Conservation (phyloP, 257 asterid genomes). For the Craterostigma plantagineum region DNA sequence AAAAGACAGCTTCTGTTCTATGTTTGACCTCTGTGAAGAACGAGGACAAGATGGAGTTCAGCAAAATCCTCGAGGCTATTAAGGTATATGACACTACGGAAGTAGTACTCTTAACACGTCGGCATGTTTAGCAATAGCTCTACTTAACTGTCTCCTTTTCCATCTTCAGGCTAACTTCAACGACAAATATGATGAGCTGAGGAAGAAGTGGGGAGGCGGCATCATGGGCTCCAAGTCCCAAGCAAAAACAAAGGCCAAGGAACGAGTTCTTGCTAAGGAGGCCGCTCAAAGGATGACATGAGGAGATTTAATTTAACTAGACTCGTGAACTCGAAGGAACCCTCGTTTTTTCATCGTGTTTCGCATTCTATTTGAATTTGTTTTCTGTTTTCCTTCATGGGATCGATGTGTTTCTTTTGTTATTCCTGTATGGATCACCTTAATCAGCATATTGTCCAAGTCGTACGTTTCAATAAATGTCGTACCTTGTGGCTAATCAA, state of each 20-base stretch:
- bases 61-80: slow-evolving; percentile 34
- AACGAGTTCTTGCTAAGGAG: slow-evolving; percentile 24
- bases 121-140: not conserved
- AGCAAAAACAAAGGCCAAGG: slow-evolving; percentile 26
- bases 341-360: not conserved
- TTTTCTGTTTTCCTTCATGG: no score
- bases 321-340: no score
- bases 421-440: no score
- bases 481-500: no score
- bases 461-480: no score
- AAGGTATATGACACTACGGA: slow-evolving; percentile 12
- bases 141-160: not conserved
- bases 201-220: slow-evolving; percentile 48
- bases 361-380: no score
- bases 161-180: slow-evolving; percentile 27
- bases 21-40: slow-evolving; percentile 39
- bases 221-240: slow-evolving; percentile 40
- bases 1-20: slow-evolving; percentile 32
- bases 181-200: slow-evolving; percentile 23
- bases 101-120: not conserved
- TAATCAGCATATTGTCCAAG: no score
- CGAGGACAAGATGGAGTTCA: slow-evolving; percentile 34
- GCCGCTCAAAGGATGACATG: slow-evolving; percentile 25
- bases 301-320: not conserved
- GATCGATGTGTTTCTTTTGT: no score